Conservation (phyloP, 768 basidiomycete species). For the Mycena alexandri region DNA sequence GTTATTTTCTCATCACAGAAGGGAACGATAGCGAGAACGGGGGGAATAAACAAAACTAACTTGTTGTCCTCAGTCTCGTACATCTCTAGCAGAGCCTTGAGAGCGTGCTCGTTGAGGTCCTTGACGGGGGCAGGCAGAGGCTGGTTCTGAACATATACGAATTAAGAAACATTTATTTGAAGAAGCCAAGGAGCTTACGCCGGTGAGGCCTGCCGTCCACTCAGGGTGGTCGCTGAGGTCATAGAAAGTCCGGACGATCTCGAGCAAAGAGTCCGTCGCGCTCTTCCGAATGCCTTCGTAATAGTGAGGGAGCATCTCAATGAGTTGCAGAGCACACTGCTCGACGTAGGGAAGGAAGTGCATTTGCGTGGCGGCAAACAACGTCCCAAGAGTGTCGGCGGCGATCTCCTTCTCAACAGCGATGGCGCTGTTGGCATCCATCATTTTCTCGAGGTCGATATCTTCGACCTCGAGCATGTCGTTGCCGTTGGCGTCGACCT, state of each 20-base stretch:
- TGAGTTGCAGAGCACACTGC: constrained; percentile 80
- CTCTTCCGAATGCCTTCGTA: constrained; percentile 98
- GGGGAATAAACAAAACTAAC: constrained; percentile 65
- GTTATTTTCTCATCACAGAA: constrained; percentile 68
- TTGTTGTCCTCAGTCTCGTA: constrained; percentile 97
- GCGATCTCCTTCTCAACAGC: constrained; percentile 99
- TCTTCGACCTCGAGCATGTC: constrained; percentile 79
- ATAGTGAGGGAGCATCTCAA: constrained; percentile 87
- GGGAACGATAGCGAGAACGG: constrained; percentile 17
- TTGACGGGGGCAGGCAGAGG: constrained; percentile 78
- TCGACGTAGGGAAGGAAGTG: constrained; percentile 96
- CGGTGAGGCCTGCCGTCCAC: constrained; percentile 80
- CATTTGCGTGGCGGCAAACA: constrained; percentile 84
- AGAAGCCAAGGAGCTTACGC: constrained; percentile 53
- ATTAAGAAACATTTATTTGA: neutral
- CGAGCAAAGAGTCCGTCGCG: constrained; percentile 87
- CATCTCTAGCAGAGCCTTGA: constrained; percentile 86
- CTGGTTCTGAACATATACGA: constrained; percentile 47
- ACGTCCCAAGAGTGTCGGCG: constrained; percentile 92
- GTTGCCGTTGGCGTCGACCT: constrained; percentile 64
- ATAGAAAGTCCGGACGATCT: constrained; percentile 92
- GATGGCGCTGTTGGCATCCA: constrained; percentile 95
- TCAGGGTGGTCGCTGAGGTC: constrained; percentile 85
- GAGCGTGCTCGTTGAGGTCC: constrained; percentile 80
- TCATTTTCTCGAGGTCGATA: constrained; percentile 85